These are phyloP conservation scores for Mycosphaerella sp. DNA, from an alignment of 2,329 filamentous ascomycete species.

Conservation along the genomic window DNA sequence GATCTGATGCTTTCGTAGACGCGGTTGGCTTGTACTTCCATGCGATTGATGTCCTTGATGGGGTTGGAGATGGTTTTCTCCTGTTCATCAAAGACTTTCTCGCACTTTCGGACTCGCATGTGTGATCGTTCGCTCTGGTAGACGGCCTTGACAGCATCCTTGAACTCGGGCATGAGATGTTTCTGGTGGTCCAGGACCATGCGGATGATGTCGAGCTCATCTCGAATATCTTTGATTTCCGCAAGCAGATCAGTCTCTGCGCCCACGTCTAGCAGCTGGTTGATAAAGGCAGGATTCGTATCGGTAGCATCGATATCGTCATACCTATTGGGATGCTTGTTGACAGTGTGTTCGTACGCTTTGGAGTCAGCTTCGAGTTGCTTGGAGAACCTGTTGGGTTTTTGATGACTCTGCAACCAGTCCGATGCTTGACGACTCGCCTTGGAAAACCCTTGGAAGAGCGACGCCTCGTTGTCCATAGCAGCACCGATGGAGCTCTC, in stretches of 20 bases:
- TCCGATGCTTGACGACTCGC: slow-evolving; percentile 52
- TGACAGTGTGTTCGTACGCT: slow-evolving; percentile 24
- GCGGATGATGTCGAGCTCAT: slow-evolving; percentile 59
- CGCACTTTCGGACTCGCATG: slow-evolving; percentile 39
- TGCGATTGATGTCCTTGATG: slow-evolving; percentile 51
- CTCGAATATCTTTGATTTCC: slow-evolving; percentile 62
- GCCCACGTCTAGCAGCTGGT: slow-evolving; percentile 54
- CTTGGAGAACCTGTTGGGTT: slow-evolving; percentile 14
- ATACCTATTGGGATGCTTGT: slow-evolving; percentile 41
- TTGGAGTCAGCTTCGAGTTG: slow-evolving; percentile 18
- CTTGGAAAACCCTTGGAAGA: slow-evolving; percentile 55
- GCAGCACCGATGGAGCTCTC: slow-evolving; percentile 54
- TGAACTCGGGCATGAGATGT: slow-evolving; percentile 45
- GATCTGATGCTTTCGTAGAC: slow-evolving; percentile 57
- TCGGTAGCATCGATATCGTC: slow-evolving; percentile 8
- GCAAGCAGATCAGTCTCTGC: slow-evolving; percentile 55
- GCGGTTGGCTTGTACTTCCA: slow-evolving; percentile 57
- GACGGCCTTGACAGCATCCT: slow-evolving; percentile 38
- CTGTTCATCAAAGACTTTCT: slow-evolving; percentile 52
- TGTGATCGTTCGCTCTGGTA: slow-evolving; percentile 32
- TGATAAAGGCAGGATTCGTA: slow-evolving; percentile 43
- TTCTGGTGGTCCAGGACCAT: slow-evolving; percentile 49
- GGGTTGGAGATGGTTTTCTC: slow-evolving; percentile 49
- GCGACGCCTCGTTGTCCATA: slow-evolving; percentile 38
- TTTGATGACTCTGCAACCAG: slow-evolving; percentile 21